These are phyloP conservation scores for Blastobotrys robertii DNA, from an alignment of 805 yeast genomes.

Conservation along the genomic window DNA sequence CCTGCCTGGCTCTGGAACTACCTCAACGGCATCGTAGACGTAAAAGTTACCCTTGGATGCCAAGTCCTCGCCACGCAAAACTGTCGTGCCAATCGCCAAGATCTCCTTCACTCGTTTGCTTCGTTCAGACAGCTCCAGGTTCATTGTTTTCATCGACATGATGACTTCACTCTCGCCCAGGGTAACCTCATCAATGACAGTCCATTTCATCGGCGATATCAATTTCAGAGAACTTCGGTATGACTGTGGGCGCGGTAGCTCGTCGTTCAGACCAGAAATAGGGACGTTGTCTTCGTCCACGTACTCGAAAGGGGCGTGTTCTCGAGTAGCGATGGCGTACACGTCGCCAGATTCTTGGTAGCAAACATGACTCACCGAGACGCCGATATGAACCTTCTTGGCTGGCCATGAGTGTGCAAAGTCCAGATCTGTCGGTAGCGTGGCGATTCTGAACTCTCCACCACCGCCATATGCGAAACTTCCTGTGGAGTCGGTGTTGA, in stretches of 20 bases:
- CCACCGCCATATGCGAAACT: slow-evolving; percentile 60
- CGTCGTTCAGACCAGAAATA: slow-evolving; percentile 45
- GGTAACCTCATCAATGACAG: slow-evolving; percentile 58
- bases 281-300: slow-evolving; percentile 65
- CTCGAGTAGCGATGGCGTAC: slow-evolving; percentile 51
- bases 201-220: slow-evolving; percentile 68
- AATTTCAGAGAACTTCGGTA: slow-evolving; percentile 54
- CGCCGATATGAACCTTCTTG: slow-evolving; percentile 33
- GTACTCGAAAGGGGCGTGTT: slow-evolving; percentile 50
- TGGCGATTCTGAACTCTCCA: slow-evolving; percentile 51
- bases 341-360: slow-evolving; percentile 61
- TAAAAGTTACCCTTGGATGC: slow-evolving; percentile 71
- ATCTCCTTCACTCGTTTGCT: slow-evolving; percentile 45
- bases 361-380: slow-evolving; percentile 53
- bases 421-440: slow-evolving; percentile 10
- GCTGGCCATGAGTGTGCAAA: slow-evolving; percentile 11
- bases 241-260: slow-evolving; percentile 44
- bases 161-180: slow-evolving; percentile 61
- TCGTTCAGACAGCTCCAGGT: slow-evolving; percentile 32
- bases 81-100: slow-evolving; percentile 71
- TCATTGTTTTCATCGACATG: slow-evolving; percentile 45
- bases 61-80: slow-evolving; percentile 68
- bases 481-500: slow-evolving; percentile 30
- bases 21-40: slow-evolving; percentile 64
- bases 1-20: slow-evolving; percentile 79